Evolutionary conservation across 305 asterid species (phyloP).

Genomic region (Fraxinus nigra): DNA sequence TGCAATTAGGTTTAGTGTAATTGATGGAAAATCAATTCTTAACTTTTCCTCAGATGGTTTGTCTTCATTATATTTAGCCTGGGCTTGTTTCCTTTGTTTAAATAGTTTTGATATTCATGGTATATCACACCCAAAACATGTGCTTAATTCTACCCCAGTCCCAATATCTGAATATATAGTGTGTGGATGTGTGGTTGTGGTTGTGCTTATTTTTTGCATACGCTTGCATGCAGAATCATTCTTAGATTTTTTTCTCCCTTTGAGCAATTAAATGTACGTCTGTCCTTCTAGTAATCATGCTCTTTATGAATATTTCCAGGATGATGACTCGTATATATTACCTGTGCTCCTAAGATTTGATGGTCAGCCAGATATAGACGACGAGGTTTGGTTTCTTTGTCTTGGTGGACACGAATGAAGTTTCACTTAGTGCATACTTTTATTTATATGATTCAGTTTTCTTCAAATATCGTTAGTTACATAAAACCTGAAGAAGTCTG

Average conservation of each 20-base stretch:
- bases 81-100: neutral
- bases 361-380: constrained; percentile 95
- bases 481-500: constrained; percentile 9
- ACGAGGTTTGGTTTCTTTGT: constrained; percentile 56
- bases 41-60: constrained; percentile 4
- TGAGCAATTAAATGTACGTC: neutral
- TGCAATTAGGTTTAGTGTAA: neutral
- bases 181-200: neutral
- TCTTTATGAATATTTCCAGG: constrained; percentile 45
- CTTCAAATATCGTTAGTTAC: constrained; percentile 1
- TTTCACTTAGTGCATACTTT: constrained; percentile 11
- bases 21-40: neutral
- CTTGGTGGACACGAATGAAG: neutral
- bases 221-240: neutral
- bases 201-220: constrained; percentile 3
- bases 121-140: constrained; percentile 6
- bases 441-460: neutral
- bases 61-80: neutral
- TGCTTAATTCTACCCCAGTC: neutral
- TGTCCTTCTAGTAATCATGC: constrained; percentile 17
- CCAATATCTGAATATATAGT: neutral
- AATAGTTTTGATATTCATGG: neutral
- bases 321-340: constrained; percentile 83
- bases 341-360: constrained; percentile 91
- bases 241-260: neutral